phyloP scores from a whole-genome alignment of 208 protist species.

The Crithidia mellificae region DNA sequence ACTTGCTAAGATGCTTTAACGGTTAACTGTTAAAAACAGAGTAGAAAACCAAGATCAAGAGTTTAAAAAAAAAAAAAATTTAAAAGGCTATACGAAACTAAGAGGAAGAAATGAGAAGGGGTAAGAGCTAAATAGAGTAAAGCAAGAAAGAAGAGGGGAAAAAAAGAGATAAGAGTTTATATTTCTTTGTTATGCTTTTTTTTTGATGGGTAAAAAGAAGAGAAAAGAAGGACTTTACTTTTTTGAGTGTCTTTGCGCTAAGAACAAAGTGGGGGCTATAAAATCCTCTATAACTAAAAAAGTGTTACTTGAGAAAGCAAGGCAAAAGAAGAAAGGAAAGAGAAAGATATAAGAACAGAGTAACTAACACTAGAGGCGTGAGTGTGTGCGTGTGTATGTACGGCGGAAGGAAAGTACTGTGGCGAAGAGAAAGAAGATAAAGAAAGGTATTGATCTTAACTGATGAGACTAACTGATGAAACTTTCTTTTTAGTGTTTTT shows the following conservation, averaged over 20 bases:
- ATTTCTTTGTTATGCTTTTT: conserved; percentile 20
- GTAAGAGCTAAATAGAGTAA: conserved; percentile 2
- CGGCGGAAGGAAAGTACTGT: background rate
- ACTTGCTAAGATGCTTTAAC: background rate
- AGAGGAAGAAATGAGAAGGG: background rate
- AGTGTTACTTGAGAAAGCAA: background rate
- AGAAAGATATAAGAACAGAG: background rate
- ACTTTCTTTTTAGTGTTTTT: conserved; percentile 2
- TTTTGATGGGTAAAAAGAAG: conserved; percentile 11
- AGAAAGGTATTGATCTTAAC: conserved; percentile 19
- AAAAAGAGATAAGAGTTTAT: background rate
- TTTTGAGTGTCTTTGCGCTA: background rate
- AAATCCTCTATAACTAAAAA: background rate
- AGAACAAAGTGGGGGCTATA: background rate
- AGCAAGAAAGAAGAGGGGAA: background rate
- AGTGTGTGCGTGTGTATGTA: conserved; percentile 7
- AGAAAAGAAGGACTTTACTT: background rate
- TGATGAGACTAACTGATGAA: conserved; percentile 14
- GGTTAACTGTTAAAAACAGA: background rate
- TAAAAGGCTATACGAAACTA: background rate
- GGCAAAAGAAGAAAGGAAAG: conserved; percentile 14
- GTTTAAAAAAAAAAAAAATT: background rate
- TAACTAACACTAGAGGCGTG: background rate
- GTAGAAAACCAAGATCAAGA: too few relatives aligned
- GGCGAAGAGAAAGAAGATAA: conserved; percentile 12